Conservation (phyloP, 2,329 filamentous ascomycete species). For the Penicillium sp. region DNA sequence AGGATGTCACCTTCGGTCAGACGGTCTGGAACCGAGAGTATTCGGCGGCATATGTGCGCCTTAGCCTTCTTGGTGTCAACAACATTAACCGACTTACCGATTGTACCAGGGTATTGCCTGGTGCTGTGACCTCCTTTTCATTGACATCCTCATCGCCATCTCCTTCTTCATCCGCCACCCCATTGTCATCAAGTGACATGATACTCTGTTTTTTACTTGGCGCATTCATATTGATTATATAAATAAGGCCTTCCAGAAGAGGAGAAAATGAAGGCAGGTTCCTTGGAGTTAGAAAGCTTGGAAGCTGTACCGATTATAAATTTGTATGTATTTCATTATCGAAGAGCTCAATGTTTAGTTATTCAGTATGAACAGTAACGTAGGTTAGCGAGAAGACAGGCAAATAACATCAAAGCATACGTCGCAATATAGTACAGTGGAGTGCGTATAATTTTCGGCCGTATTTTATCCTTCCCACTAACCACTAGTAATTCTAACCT, state of each 20-base stretch:
- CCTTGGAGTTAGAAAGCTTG: too few relatives aligned
- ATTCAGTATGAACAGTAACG: too few relatives aligned
- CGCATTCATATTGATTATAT: neutral
- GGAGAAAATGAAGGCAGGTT: neutral
- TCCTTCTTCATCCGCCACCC: neutral
- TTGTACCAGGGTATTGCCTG: neutral
- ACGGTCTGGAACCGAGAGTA: neutral
- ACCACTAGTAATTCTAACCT: too few relatives aligned
- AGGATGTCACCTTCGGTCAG: neutral
- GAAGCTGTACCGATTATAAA: neutral
- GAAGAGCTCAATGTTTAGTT: neutral
- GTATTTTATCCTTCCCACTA: too few relatives aligned
- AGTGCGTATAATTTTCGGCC: too few relatives aligned
- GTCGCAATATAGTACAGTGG: too few relatives aligned
- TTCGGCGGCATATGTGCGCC: neutral
- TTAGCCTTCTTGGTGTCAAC: neutral
- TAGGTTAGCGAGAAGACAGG: too few relatives aligned
- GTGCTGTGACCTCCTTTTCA: neutral
- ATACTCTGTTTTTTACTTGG: neutral
- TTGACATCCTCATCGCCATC: neutral
- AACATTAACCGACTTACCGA: neutral
- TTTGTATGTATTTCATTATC: neutral
- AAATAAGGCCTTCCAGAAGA: neutral
- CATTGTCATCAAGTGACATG: neutral
- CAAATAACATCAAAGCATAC: too few relatives aligned